Evolutionary conservation across 768 basidiomycete genomes (phyloP).

Genomic region (Russula virescens): DNA sequence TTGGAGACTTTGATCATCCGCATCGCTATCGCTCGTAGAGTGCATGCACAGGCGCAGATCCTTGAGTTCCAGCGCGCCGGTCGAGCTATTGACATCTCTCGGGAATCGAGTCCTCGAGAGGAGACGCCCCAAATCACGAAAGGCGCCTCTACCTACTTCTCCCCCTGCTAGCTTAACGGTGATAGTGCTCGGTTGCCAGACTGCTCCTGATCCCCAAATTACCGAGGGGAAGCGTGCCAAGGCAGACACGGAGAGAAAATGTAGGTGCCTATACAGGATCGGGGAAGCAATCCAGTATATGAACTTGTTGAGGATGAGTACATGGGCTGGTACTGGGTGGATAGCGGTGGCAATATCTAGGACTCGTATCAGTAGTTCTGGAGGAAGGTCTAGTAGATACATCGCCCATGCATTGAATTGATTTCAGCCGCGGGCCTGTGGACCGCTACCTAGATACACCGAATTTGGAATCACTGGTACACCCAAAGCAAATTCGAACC

Average conservation of each 20-base stretch:
- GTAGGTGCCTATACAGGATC: slow-evolving; percentile 14
- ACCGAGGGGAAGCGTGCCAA: slow-evolving; percentile 10
- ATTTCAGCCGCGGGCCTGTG: not conserved
- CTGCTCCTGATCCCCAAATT: slow-evolving; percentile 12
- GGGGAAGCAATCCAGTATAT: slow-evolving; percentile 10
- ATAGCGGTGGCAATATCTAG: not conserved
- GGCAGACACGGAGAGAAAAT: slow-evolving; percentile 12
- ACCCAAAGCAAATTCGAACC: not conserved
- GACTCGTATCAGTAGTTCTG: slow-evolving; percentile 13
- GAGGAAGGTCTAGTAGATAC: slow-evolving; percentile 17
- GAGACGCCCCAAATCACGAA: slow-evolving; percentile 15
- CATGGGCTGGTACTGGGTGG: slow-evolving; percentile 18
- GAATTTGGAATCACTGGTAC: not conserved
- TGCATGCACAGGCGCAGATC: slow-evolving; percentile 36
- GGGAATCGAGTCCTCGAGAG: slow-evolving; percentile 9
- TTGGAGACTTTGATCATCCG: slow-evolving; percentile 29
- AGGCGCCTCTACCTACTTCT: slow-evolving; percentile 20
- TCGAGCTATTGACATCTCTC: not conserved
- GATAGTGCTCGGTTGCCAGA: slow-evolving; percentile 11
- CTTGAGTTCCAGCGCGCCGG: slow-evolving; percentile 28
- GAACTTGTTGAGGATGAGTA: slow-evolving; percentile 21
- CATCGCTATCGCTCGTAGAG: slow-evolving; percentile 33
- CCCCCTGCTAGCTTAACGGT: slow-evolving; percentile 18
- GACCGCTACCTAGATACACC: not conserved
- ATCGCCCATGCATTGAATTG: not conserved